Base-by-base conservation (phyloP, 345 rosid species). In the Murraya paniculata region DNA sequence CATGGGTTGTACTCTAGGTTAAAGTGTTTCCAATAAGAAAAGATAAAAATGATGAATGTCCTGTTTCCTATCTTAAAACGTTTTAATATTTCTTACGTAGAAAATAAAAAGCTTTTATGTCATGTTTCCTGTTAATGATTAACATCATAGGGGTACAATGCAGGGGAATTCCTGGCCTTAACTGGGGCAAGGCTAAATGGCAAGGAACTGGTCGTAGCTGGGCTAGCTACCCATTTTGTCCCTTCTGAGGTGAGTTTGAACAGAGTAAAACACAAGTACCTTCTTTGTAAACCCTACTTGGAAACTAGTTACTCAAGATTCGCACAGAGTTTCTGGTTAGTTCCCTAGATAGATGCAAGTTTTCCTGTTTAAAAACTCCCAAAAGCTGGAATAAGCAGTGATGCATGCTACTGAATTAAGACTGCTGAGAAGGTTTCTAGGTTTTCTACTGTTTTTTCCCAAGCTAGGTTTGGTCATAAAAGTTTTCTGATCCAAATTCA, bases 131-230 rank as follows among this genome's bases (percentile, higher is more conserved):
- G 39, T 39, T 21, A n/a, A 39, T 65, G 50, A 72, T 38, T 82
- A 50, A 24, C 71, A 50, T 64, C 24, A 48, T 56, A 55, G 70
- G 45, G 25, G 27, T 50, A 56, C 76, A 24, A 24, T 85, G 78
- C 86, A 95, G 99, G 99, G 72, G 99, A 95, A 75, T 95, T 79
- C 87, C 82, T 95, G 83, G 98, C 94, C 70, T 85, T 95, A 80
- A 91, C 99, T 5, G 98, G 99, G 1, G 92, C 94, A 24, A 91
- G 96, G 82, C 85, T 95, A 78, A 91, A 81, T 56, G 95, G 98
- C 33, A 92, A 88, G 86, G 99, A 95, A 79, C 82, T 95, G 84
- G 91, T 93, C 57, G 88, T 84, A 28, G 81, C 85, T 85, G 94
- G 96, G 72, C 81, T 95, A 72, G 99, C 96, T 33, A 91, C 99